A percentile compares a stretch with the other conserved stretches of the same genome.
These are phyloP conservation scores for Phytophthora podocarpi DNA, from an alignment of 352 stramenopile genomes.

Conservation along the genomic window DNA sequence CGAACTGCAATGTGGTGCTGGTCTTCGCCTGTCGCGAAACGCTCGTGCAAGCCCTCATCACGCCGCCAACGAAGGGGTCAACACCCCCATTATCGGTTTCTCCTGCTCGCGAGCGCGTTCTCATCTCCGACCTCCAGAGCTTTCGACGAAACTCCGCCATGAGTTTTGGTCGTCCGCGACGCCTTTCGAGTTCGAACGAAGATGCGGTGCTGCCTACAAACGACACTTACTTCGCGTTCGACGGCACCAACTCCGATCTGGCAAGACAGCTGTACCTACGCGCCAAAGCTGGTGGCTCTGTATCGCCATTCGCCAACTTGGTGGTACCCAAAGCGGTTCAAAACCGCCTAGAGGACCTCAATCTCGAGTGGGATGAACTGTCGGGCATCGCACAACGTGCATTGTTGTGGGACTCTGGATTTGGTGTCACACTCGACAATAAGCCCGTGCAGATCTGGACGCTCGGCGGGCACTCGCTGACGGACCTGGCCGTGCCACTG, in stretches of 20 bases:
- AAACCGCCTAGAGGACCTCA: constrained; percentile 5
- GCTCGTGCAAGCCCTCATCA: not conserved
- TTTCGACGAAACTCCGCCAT: not conserved
- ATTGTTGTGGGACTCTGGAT: constrained; percentile 38
- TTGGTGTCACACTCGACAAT: constrained; percentile 13
- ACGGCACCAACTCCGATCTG: constrained; percentile 41
- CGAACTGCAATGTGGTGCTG: constrained; percentile 1
- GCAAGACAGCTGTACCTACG: constrained; percentile 35
- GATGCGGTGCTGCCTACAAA: constrained; percentile 18
- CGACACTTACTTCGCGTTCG: constrained; percentile 34
- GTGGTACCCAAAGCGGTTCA: constrained; percentile 3
- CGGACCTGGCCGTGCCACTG: constrained; percentile 27
- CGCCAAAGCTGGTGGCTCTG: constrained; percentile 7
- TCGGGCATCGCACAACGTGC: constrained; percentile 30
- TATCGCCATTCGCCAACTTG: constrained; percentile 1
- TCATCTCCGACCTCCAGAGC: no score
- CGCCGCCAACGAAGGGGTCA: no score
- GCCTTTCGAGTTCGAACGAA: not conserved
- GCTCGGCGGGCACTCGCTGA: constrained; percentile 20
- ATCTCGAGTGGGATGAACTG: constrained; percentile 20
- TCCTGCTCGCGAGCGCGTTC: not conserved
- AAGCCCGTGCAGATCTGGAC: constrained; percentile 32
- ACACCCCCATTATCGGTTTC: not conserved
- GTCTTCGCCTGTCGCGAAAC: constrained; percentile 14
- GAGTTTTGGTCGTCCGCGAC: not conserved